These are phyloP conservation scores for Syzygium grande DNA, from an alignment of 345 rosid genomes.

Conservation along the genomic window DNA sequence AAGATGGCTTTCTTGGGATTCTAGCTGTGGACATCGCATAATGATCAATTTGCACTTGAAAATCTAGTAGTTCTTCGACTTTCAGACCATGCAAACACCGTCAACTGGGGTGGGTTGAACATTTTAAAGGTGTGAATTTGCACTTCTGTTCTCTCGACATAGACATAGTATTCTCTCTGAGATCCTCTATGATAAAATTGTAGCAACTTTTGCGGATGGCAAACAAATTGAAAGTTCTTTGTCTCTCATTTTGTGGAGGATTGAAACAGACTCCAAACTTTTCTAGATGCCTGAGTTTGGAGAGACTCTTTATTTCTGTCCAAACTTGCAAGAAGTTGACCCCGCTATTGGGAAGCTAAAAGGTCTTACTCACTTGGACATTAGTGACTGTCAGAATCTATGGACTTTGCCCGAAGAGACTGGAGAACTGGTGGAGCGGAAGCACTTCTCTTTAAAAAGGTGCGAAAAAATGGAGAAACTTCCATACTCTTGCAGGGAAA, in stretches of 20 bases:
- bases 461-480: not conserved
- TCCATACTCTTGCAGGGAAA: not conserved
- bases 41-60: not conserved
- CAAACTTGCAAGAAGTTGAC: not conserved
- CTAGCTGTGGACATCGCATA: not conserved
- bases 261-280: not conserved
- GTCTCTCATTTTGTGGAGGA: not conserved
- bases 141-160: not conserved
- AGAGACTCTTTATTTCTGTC: too few relatives aligned
- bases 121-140: not conserved
- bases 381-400: not conserved
- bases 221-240: not conserved
- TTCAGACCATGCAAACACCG: not conserved
- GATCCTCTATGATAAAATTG: not conserved
- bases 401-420: not conserved
- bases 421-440: not conserved
- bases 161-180: not conserved
- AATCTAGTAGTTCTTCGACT: not conserved
- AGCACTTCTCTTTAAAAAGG: not conserved
- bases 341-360: not conserved
- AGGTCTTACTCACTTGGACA: not conserved
- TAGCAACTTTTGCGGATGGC: not conserved
- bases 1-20: not conserved
- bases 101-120: not conserved
- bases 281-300: too few relatives aligned